Evolutionary conservation across 176 grass and related monocot genomes (phyloP), one percentile per base, ranked within the genome.

Genomic region (Leersia perrieri): DNA sequence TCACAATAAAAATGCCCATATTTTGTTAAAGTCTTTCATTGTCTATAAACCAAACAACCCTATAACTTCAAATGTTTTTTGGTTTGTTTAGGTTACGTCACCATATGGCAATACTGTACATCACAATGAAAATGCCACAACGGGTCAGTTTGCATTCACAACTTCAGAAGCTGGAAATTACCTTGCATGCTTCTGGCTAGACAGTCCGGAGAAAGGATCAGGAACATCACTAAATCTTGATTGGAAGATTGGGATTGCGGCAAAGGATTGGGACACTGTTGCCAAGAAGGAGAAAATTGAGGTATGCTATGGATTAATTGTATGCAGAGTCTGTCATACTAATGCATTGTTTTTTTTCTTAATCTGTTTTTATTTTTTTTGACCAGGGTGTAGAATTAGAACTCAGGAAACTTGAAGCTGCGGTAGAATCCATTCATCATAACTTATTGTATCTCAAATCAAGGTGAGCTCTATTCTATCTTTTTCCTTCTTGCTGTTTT

Each of bases 221-320:
- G 87, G 84, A 39, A 69, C 81, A 62, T 84, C 84, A 30, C 84
- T 99, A 65, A 95, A 74, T 83, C 84, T 99, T 5, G 87, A 95
- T 53, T 99, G 96, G 96, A 99, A 88, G 87, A 93, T 93, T 60
- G 96, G 96, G 38, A 93, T 99, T 83, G 96, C 84, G 11, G 80
- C 93, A 10, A 91, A 91, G 84, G 92, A 99, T 68, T 95, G 93
- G 93, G 97, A 93, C 63, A 88, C 97, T 5, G 63, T 99, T 53
- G 97, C 97, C 63, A 92, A 85, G 60, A 99, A 99, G 72, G 93
- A 99, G 26, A 99, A 99, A 74, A 88, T 99, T 74, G 84, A 98
- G 92, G 97, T 93, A 32, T 63, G 3, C 30, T 27, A 34, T 34
- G 5, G 1, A 34, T 29, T 70, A 77, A 29, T 13, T 58, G 38